Conservation (phyloP, 2,329 filamentous ascomycete genomes). For the Exutisphaerella laricina region DNA sequence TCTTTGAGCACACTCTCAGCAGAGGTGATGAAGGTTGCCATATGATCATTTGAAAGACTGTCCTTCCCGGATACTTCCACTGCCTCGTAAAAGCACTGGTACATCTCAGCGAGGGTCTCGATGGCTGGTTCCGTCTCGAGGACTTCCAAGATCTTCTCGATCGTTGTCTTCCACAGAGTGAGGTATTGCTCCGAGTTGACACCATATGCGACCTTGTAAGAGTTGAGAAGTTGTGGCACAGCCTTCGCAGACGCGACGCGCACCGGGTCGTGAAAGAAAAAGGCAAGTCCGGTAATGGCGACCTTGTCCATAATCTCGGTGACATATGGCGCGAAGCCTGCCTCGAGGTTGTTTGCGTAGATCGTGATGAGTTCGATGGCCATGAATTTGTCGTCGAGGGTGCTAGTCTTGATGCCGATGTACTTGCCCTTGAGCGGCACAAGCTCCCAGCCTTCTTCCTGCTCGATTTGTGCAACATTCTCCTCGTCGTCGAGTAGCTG, state of each 20-base stretch:
- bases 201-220: slow-evolving; percentile 89
- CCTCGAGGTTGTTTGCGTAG: slow-evolving; percentile 94
- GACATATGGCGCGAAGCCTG: slow-evolving; percentile 85
- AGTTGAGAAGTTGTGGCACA: slow-evolving; percentile 85
- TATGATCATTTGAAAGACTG: slow-evolving; percentile 70
- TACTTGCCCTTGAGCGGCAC: slow-evolving; percentile 96
- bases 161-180: slow-evolving; percentile 77
- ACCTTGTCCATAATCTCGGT: slow-evolving; percentile 94
- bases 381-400: slow-evolving; percentile 97
- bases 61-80: slow-evolving; percentile 88
- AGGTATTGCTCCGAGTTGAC: slow-evolving; percentile 70
- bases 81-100: slow-evolving; percentile 98
- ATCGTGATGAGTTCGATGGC: slow-evolving; percentile 98
- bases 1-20: slow-evolving; percentile 83
- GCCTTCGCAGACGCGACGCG: slow-evolving; percentile 91
- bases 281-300: slow-evolving; percentile 84
- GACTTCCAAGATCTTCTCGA: slow-evolving; percentile 88
- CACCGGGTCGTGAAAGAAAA: slow-evolving; percentile 99
- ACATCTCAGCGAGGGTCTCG: slow-evolving; percentile 96
- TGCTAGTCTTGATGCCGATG: slow-evolving; percentile 95
- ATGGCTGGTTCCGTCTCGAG: slow-evolving; percentile 90
- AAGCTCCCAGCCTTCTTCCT: slow-evolving; percentile 96
- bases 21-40: slow-evolving; percentile 81
- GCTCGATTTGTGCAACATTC: slow-evolving; percentile 83
- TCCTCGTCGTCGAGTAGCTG: slow-evolving; percentile 94